These are phyloP conservation scores for Cercophora sp. DNA, from an alignment of 495 filamentous ascomycete genomes.

Conservation along the genomic window DNA sequence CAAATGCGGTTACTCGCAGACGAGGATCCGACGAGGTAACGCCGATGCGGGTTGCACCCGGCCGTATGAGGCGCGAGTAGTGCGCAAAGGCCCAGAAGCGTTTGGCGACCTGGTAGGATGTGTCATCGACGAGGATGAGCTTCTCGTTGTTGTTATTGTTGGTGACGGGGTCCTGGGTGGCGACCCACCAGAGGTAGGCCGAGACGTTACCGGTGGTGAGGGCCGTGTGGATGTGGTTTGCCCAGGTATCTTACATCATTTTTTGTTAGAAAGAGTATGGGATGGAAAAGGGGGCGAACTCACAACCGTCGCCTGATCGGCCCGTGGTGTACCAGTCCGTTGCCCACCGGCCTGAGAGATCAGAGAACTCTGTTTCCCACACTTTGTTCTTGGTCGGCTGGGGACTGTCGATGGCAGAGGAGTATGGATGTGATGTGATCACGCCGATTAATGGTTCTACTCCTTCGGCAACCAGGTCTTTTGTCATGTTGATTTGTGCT, in stretches of 20 bases:
- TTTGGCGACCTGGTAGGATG: slow-evolving; percentile 30
- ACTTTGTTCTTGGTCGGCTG: slow-evolving; percentile 37
- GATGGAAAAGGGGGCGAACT: no score
- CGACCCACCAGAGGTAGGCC: slow-evolving; percentile 52
- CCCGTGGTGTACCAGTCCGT: slow-evolving; percentile 47
- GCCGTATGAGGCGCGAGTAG: slow-evolving; percentile 43
- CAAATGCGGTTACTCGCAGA: slow-evolving; percentile 44
- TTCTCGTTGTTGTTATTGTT: slow-evolving; percentile 24
- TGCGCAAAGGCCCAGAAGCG: slow-evolving; percentile 52
- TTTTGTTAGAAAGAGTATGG: no score
- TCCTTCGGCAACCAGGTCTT: slow-evolving; percentile 38
- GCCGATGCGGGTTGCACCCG: slow-evolving; percentile 42
- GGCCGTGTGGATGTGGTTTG: slow-evolving; percentile 45
- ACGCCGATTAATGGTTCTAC: slow-evolving; percentile 37
- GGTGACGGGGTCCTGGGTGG: slow-evolving; percentile 27
- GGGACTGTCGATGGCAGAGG: slow-evolving; percentile 32
- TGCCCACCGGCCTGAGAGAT: slow-evolving; percentile 18
- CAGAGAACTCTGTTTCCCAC: slow-evolving; percentile 49
- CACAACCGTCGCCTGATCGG: slow-evolving; percentile 46
- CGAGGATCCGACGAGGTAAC: slow-evolving; percentile 25
- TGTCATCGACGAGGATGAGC: slow-evolving; percentile 30
- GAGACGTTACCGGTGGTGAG: slow-evolving; percentile 41
- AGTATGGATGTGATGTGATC: slow-evolving; percentile 50
- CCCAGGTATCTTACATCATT: no score
- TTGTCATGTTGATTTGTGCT: slow-evolving; percentile 34